Conservation (phyloP, 768 basidiomycete genomes). For the Tulasnella sp. region DNA sequence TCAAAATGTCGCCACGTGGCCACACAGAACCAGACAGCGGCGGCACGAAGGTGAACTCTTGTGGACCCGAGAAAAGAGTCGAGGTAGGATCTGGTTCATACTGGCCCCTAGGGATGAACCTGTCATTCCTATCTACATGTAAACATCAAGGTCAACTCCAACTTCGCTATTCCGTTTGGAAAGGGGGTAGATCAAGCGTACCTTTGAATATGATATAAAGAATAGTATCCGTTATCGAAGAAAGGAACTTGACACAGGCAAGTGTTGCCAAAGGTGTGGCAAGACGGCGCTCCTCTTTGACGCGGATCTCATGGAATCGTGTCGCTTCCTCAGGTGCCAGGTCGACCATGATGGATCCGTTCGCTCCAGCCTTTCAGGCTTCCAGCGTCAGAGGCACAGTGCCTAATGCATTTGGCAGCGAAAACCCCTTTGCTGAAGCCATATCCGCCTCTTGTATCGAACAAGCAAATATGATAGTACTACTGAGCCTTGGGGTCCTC, state of each 20-base stretch:
- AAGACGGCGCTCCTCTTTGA: constrained; percentile 70
- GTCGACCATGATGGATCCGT: constrained; percentile 96
- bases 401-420: too few relatives aligned
- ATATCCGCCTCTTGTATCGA: too few relatives aligned
- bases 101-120: constrained; percentile 69
- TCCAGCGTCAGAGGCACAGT: too few relatives aligned
- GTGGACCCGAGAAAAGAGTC: constrained; percentile 76
- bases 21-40: constrained; percentile 93
- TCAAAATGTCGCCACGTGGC: constrained; percentile 85
- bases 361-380: constrained; percentile 81
- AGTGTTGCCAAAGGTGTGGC: constrained; percentile 90
- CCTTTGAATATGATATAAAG: constrained; percentile 98
- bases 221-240: constrained; percentile 91
- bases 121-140: constrained; percentile 96
- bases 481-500: too few relatives aligned
- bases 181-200: constrained; percentile 27
- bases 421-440: too few relatives aligned
- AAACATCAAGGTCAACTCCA: too few relatives aligned
- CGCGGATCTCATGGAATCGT: constrained; percentile 80
- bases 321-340: constrained; percentile 95
- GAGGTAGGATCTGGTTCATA: constrained; percentile 69
- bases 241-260: constrained; percentile 78
- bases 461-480: too few relatives aligned
- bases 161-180: too few relatives aligned
- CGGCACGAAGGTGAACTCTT: constrained; percentile 65